Base-by-base conservation (phyloP, 2,329 filamentous ascomycete genomes). In the Claviceps purpurea region DNA sequence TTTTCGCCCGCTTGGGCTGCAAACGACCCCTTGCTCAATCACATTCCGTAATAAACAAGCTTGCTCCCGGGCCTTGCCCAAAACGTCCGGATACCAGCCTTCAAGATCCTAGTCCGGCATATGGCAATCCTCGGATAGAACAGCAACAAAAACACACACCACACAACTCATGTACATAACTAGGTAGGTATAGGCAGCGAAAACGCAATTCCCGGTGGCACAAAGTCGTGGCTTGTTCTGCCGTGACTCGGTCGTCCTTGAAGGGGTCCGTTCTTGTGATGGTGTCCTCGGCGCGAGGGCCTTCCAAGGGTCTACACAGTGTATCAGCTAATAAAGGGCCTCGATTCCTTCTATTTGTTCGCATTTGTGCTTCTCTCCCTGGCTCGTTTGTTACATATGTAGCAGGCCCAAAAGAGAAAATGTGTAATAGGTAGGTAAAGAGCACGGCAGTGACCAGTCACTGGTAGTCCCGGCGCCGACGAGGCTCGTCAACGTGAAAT, bases 141-240 rank as follows among this genome's bases (percentile, higher is more conserved):
- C 49, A 34, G 40, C 18, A 6, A 43, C 11, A 43, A 43, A 16
- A 22, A 34, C 30, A 34, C 30, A 34, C 30, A 34, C 30, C 8
- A 34, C 30, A 34, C 30, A 34, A 34, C 30, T 11, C 10, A 34
- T 30, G 26, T 30, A 22, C n/a, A 43, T 11, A 3, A 1, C 18
- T 18, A 18, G 22, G 22, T 13, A 6, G n/a, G n/a, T 2, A 43
- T 5, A 24, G 46, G 20, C 52, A 51, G 34, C 43, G 34, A 41
- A 18, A n/a, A 49, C 43, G 22, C 46, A 43, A 30, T 30, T 30
- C 20, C 45, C 18, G 41, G 52, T 54, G 46, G 48, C 39, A 53
- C 46, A 54, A 38, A 48, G 24, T 10, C 11, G 46, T 49, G 30
- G 49, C 49, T 34, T 51, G 49, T 41, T 51, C 49, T 54, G 52